phyloP scores from a whole-genome alignment of 2,329 filamentous ascomycete species.

The Penicillium olsonii region DNA sequence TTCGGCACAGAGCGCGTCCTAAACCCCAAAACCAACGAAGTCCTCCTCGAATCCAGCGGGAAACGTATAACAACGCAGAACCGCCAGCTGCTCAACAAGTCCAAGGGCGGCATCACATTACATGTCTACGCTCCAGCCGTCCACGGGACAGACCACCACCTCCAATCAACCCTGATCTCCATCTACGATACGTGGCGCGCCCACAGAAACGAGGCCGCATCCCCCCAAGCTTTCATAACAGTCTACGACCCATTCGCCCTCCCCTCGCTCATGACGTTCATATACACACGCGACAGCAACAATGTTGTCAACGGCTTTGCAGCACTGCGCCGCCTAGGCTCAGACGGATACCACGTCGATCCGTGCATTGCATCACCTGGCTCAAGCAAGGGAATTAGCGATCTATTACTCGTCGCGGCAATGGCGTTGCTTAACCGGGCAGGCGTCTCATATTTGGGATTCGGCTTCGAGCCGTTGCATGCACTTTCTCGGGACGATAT shows the following conservation, averaged over 20 bases:
- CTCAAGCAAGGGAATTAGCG: constrained; percentile 40
- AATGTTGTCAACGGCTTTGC: constrained; percentile 41
- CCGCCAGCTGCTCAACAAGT: constrained; percentile 38
- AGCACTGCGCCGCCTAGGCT: constrained; percentile 40
- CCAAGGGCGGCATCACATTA: constrained; percentile 36
- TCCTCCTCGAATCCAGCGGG: constrained; percentile 36
- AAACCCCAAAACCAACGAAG: constrained; percentile 43
- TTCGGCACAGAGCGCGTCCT: constrained; percentile 44
- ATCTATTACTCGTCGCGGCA: constrained; percentile 39
- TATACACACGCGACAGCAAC: constrained; percentile 37
- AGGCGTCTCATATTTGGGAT: constrained; percentile 37
- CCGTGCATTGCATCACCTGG: constrained; percentile 39
- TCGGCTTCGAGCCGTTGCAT: constrained; percentile 42
- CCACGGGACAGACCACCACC: constrained; percentile 28
- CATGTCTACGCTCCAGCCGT: constrained; percentile 37
- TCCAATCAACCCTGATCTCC: constrained; percentile 35
- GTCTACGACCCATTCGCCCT: constrained; percentile 44
- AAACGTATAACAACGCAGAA: constrained; percentile 42
- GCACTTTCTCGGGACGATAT: constrained; percentile 31
- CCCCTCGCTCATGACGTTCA: constrained; percentile 43
- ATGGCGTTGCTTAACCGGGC: constrained; percentile 41
- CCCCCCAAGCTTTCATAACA: constrained; percentile 43
- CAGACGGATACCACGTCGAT: constrained; percentile 46
- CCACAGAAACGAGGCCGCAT: constrained; percentile 32
- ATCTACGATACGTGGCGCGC: constrained; percentile 44